These are phyloP conservation scores for Podaxis carcinomalis DNA, from an alignment of 768 basidiomycete species.

Conservation along the genomic window DNA sequence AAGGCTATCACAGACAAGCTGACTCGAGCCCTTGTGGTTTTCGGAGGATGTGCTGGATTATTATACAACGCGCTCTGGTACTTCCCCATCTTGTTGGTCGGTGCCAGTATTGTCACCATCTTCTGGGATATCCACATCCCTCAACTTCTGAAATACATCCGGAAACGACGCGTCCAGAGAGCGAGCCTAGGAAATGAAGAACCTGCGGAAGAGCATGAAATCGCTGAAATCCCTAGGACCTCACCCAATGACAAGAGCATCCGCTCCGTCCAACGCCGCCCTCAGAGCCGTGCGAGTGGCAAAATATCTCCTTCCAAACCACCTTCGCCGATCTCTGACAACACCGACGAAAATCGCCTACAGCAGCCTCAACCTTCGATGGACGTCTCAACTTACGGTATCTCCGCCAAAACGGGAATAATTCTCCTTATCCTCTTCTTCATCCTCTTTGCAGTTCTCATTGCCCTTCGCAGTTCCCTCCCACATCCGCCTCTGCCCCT, in stretches of 20 bases:
- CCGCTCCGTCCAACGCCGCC: conserved; percentile 1
- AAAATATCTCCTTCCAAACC: conserved; percentile 4
- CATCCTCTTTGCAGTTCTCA: conserved; percentile 22
- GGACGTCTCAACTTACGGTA: conserved; percentile 21
- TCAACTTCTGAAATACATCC: not conserved
- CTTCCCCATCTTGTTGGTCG: conserved; percentile 40
- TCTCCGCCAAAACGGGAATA: conserved; percentile 23
- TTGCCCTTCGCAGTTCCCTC: conserved; percentile 24
- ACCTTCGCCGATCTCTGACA: not conserved
- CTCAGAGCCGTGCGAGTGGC: not conserved
- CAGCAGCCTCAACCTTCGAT: conserved; percentile 10
- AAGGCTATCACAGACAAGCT: conserved; percentile 42
- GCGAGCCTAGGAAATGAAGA: conserved; percentile 2
- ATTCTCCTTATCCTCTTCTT: conserved; percentile 23
- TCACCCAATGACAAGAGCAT: conserved; percentile 6
- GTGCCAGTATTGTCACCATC: conserved; percentile 35
- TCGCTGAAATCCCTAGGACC: not conserved
- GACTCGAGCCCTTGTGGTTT: conserved; percentile 36
- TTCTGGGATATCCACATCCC: conserved; percentile 31
- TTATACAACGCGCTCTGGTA: conserved; percentile 52
- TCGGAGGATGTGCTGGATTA: conserved; percentile 41
- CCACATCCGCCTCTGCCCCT: conserved; percentile 23
- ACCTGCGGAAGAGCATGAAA: not conserved
- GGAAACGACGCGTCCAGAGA: not conserved
- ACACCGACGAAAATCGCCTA: not conserved